phyloP scores from a whole-genome alignment of 257 asterid species.

The Echites panduratus region DNA sequence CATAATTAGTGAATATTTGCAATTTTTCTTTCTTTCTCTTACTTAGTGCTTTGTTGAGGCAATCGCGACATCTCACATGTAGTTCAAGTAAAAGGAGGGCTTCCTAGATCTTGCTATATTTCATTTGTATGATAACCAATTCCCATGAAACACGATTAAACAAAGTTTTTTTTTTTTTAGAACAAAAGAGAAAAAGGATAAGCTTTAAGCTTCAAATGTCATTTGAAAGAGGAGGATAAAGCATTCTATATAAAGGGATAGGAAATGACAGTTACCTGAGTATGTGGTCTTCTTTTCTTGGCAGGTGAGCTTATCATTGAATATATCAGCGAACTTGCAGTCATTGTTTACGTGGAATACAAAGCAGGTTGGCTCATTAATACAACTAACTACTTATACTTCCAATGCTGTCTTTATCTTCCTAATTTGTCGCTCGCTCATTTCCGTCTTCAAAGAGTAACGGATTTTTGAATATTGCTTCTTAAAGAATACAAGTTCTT shows the following conservation, averaged over 20 bases:
- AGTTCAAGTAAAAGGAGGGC: background rate
- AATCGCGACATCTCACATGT: background rate
- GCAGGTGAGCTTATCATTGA: slow-evolving; percentile 74
- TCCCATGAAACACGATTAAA: background rate
- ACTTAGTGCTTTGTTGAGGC: background rate
- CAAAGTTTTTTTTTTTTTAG: no score
- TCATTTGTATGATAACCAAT: background rate
- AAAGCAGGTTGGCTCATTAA: slow-evolving; percentile 46
- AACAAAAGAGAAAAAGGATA: no score
- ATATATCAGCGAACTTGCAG: slow-evolving; percentile 55
- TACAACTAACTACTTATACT: background rate
- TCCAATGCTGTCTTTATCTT: background rate
- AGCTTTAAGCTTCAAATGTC: background rate
- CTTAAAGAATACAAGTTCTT: background rate
- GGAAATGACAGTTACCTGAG: background rate
- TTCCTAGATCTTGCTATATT: background rate
- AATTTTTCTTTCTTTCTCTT: background rate
- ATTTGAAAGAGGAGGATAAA: background rate
- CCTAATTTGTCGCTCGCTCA: background rate
- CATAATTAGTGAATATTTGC: background rate
- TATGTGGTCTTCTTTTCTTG: background rate
- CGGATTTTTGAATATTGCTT: background rate
- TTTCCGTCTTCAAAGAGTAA: background rate
- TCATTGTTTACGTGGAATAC: slow-evolving; percentile 75
- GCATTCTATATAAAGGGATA: background rate